These are phyloP conservation scores for Capsicum baccatum DNA, from an alignment of 257 asterid genomes.

Conservation along the genomic window DNA sequence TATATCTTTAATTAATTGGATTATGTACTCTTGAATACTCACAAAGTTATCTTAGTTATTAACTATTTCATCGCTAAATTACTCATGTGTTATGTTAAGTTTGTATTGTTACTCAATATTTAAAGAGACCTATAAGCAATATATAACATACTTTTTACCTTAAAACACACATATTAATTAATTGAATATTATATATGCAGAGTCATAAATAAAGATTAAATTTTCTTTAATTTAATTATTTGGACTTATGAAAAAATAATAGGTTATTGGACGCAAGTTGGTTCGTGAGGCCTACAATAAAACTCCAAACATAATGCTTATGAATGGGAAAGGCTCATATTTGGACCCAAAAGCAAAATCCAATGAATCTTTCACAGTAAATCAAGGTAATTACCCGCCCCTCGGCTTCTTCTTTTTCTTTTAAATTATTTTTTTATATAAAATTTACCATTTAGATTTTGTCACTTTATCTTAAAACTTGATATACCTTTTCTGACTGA, in stretches of 20 bases:
- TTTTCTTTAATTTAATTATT: neutral
- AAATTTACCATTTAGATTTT: too few relatives aligned
- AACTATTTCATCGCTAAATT: neutral
- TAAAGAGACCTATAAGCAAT: neutral
- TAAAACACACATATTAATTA: neutral
- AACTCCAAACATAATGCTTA: slow-evolving; percentile 50
- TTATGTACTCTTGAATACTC: neutral
- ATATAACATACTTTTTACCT: neutral
- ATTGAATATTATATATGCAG: too few relatives aligned
- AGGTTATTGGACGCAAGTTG: slow-evolving; percentile 47
- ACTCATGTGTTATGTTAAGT: neutral
- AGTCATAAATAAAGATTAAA: neutral
- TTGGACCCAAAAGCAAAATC: slow-evolving; percentile 36
- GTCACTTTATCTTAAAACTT: too few relatives aligned
- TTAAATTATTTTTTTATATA: too few relatives aligned
- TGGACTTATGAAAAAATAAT: slow-evolving; percentile 9
- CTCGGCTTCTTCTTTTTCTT: too few relatives aligned
- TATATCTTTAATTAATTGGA: too few relatives aligned
- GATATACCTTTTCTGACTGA: too few relatives aligned
- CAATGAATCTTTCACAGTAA: slow-evolving; percentile 53
- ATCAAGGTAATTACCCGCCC: slow-evolving; percentile 42
- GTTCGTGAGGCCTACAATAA: slow-evolving; percentile 17
- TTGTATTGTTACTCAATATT: neutral
- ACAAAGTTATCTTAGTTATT: neutral
- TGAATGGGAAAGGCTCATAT: slow-evolving; percentile 75